A percentile compares a stretch with the other conserved stretches of the same genome.
Conservation (phyloP, 2,329 filamentous ascomycete genomes). For the Ophidiomyces ophidiicola region DNA sequence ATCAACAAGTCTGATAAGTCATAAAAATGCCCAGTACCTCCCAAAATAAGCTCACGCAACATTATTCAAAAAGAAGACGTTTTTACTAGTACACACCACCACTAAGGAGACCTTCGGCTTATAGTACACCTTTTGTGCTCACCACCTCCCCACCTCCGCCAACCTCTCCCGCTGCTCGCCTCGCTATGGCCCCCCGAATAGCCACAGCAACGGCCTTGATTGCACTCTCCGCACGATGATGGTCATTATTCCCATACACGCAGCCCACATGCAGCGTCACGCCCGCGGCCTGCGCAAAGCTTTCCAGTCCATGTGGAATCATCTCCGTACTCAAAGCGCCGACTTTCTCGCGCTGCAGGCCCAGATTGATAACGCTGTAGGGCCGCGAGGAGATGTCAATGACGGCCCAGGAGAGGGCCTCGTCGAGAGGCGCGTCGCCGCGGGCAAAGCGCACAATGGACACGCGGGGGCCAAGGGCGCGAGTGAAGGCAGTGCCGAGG, state of each 20-base stretch:
- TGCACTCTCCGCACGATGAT: conserved; percentile 89
- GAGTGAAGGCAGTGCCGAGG: conserved; percentile 71
- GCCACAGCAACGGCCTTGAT: conserved; percentile 94
- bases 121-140: conserved; percentile 92
- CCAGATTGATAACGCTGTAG: conserved; percentile 70
- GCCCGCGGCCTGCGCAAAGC: conserved; percentile 79
- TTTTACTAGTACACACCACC: not conserved
- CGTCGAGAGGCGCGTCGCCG: conserved; percentile 87
- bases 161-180: conserved; percentile 60
- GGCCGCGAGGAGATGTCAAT: conserved; percentile 91
- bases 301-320: conserved; percentile 90
- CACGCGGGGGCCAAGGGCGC: conserved; percentile 61
- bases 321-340: conserved; percentile 91
- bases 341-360: conserved; percentile 80
- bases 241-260: conserved; percentile 81
- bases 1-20: too few species aligned
- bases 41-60: not conserved
- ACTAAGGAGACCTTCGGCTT: conserved; percentile 1
- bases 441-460: conserved; percentile 84
- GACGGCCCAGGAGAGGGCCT: conserved; percentile 84
- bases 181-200: conserved; percentile 60
- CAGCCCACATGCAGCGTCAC: conserved; percentile 95
- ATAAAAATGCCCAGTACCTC: not conserved
- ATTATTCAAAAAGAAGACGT: not conserved
- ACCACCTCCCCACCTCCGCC: conserved; percentile 84